Base-by-base conservation (phyloP, 306 rosid species). In the Urtica urens region DNA sequence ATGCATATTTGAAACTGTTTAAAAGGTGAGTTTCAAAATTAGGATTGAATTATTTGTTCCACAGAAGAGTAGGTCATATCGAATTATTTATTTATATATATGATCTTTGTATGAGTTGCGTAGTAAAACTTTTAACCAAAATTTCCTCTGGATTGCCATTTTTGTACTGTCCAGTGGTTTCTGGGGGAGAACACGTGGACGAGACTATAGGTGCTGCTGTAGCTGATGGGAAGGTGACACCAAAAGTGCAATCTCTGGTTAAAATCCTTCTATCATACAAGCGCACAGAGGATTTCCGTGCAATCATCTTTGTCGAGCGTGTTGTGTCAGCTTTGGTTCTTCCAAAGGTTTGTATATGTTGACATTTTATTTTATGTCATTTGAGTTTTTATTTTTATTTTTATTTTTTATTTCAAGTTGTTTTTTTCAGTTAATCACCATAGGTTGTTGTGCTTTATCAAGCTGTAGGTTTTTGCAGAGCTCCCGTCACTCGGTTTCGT, bases 121-220 rank as follows among this genome's bases (percentile, higher is more conserved):
- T n/a, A n/a, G n/a, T n/a, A n/a, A n/a, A n/a, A n/a, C n/a, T n/a
- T n/a, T n/a, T n/a, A n/a, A n/a, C n/a, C n/a, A n/a, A n/a, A n/a
- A n/a, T n/a, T n/a, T n/a, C n/a, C n/a, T n/a, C n/a, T n/a, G n/a
- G n/a, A n/a, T n/a, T 46, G 46, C 39, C 38, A 23, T 61, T 27
- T 46, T 55, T 72, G 11, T 56, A 30, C 39, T 54, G 50, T 65
- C 45, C 55, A 82, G 99, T 85, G 53, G 94, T 77, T 56, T 90
- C 99, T 51, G 95, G 94, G 20, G 99, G 99, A 69, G 99, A 90
- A 83, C 99, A 90, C 47, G 95, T 85, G 65, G 99, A 90, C 69
- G 87, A 63, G 67, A 60, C 82, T 64, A 85, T 82, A 70, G 99
- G 99, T 66, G 99, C 99, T 68, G 99, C 99, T 42, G 95, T 90